Evolutionary conservation across 2,329 filamentous ascomycete species (phyloP).

Genomic region (Huntiella abstrusa): DNA sequence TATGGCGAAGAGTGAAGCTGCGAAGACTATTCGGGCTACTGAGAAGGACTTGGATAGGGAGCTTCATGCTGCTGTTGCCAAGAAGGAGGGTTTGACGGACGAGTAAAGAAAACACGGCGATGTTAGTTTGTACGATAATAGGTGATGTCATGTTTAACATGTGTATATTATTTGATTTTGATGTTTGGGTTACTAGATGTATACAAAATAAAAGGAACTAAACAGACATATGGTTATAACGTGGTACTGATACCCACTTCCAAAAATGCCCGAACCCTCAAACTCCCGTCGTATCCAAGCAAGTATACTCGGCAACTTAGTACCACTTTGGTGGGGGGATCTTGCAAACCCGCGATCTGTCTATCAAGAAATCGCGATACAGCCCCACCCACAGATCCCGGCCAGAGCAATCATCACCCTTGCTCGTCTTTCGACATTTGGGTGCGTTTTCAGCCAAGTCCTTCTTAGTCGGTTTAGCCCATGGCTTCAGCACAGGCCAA

Average conservation of each 20-base stretch:
- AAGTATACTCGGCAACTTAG: background rate
- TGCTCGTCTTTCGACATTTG: conserved; percentile 24
- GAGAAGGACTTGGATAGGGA: conserved; percentile 7
- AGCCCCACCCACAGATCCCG: conserved; percentile 15
- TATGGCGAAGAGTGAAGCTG: conserved; percentile 9
- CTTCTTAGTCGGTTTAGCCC: conserved; percentile 16
- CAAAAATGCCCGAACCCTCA: too few relatives aligned
- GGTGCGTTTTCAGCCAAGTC: conserved; percentile 13
- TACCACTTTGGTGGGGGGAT: background rate
- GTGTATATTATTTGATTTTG: conserved; percentile 7
- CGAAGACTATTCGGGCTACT: conserved; percentile 3
- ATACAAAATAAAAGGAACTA: background rate
- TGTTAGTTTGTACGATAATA: conserved; percentile 6
- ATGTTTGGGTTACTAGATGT: background rate
- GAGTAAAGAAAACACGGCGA: background rate
- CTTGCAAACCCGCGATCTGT: conserved; percentile 4
- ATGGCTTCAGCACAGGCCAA: conserved; percentile 48
- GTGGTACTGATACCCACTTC: too few relatives aligned
- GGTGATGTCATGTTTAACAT: background rate
- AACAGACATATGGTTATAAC: background rate
- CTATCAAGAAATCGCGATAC: conserved; percentile 30
- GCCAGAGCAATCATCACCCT: conserved; percentile 22
- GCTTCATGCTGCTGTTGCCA: conserved; percentile 7
- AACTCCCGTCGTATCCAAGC: background rate
- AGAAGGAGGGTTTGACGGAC: conserved; percentile 1